Conservation (phyloP, 768 basidiomycete genomes). For the Panaeolus papilionaceus region DNA sequence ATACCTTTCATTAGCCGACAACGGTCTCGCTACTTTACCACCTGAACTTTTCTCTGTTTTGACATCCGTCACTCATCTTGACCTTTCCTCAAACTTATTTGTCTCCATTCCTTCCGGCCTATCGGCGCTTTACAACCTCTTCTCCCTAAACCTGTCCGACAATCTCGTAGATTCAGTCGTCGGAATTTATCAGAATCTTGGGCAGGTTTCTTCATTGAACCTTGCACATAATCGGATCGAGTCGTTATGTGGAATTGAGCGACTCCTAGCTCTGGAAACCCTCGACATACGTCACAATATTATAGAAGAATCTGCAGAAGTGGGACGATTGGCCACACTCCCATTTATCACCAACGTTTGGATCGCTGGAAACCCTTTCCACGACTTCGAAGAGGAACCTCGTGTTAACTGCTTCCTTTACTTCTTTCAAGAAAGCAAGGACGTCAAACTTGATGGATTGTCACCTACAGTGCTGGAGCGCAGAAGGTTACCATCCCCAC, state of each 20-base stretch:
- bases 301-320: constrained; percentile 83
- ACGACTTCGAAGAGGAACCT: constrained; percentile 74
- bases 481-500: constrained; percentile 57
- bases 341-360: constrained; percentile 84
- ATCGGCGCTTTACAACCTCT: constrained; percentile 74
- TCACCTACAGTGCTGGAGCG: constrained; percentile 76
- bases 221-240: constrained; percentile 88
- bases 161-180: constrained; percentile 98
- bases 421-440: constrained; percentile 86
- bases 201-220: constrained; percentile 79
- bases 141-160: constrained; percentile 93
- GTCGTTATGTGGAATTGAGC: constrained; percentile 94
- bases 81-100: constrained; percentile 90
- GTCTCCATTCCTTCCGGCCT: constrained; percentile 86
- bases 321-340: constrained; percentile 80
- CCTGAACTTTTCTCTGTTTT: constrained; percentile 68
- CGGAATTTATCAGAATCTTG: constrained; percentile 83
- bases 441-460: constrained; percentile 77
- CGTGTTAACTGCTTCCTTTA: constrained; percentile 81
- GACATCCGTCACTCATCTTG: constrained; percentile 79
- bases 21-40: constrained; percentile 83
- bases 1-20: constrained; percentile 80
- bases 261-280: constrained; percentile 82
- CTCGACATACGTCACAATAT: constrained; percentile 84
- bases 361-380: constrained; percentile 86